Evolutionary conservation across 2,329 filamentous ascomycete genomes (phyloP), one percentile per base, ranked within the genome.

Genomic region (Ophiostoma quercus): DNA sequence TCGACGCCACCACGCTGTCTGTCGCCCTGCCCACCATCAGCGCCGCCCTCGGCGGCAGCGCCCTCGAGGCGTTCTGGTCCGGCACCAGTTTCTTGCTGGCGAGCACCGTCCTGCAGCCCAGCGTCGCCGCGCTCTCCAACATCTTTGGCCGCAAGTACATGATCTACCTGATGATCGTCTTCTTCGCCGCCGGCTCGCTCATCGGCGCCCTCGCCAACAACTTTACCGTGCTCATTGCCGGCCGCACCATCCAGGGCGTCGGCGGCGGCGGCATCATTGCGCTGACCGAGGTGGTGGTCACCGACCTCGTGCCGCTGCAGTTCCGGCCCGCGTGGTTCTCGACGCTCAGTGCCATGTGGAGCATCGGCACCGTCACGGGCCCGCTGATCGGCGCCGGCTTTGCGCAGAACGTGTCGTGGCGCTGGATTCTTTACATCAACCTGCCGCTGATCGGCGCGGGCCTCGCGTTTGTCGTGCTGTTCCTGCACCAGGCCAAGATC

Each of bases 11-110:
- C 0, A 88, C 85, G 3, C 81, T 90, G 68, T 87, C 85, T 3
- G 87, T 89, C 7, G 87, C 88, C 3, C 77, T 90, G 41, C 84
- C 81, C 4, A 68, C 47, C 57, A 85, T 87, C 71, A 82, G 84
- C n/a, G 73, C 77, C 8, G 82, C 82, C 25, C 79, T 88, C 7
- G 73, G 80, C 37, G 85, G 85, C 62, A 82, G 81, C 0, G 85
- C 84, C 2, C 83, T 86, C 66, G 82, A 91, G 77, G 87, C 88
- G 0, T 91, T 91, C 75, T 92, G 89, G 90, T 84, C 87, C 14
- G 89, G 89, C 1, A 91, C 89, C 4, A 87, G 87, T 19, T 92
- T 90, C 73, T 80, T 92, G 4, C 82, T 92, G 5, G 85, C 88
- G 2, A 87, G 85, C 70, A 87, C 89, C 0, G 84, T 81, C 39